phyloP scores from a whole-genome alignment of 345 rosid species.

The Draba incana region DNA sequence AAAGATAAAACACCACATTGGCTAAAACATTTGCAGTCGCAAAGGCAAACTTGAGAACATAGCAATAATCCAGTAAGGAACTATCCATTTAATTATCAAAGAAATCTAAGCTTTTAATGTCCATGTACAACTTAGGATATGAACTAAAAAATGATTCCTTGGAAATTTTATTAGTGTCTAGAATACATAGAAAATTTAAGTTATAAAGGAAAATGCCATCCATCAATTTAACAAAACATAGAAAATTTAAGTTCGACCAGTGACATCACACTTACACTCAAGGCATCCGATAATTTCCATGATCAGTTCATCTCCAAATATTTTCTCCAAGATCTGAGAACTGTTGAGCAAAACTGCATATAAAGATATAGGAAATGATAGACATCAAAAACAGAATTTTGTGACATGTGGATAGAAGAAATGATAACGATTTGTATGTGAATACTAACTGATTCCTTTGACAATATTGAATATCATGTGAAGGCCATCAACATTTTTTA shows the following conservation, averaged over 20 bases:
- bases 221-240: neutral
- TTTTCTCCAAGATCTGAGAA: conserved; percentile 88
- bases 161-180: conserved; percentile 10
- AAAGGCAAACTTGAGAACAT: conserved; percentile 14
- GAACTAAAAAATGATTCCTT: conserved; percentile 21
- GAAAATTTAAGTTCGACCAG: conserved; percentile 2
- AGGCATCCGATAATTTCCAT: conserved; percentile 98
- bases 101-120: conserved; percentile 8
- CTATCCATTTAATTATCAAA: conserved; percentile 21
- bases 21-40: neutral
- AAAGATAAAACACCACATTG: conserved; percentile 18
- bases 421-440: conserved; percentile 15
- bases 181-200: neutral
- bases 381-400: conserved; percentile 12
- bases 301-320: conserved; percentile 92
- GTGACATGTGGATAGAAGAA: conserved; percentile 24
- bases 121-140: conserved; percentile 22
- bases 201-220: conserved; percentile 10
- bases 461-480: conserved; percentile 93
- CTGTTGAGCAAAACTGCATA: conserved; percentile 89
- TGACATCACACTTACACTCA: conserved; percentile 71
- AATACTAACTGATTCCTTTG: conserved; percentile 84
- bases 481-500: conserved; percentile 83
- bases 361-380: conserved; percentile 17
- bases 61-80: conserved; percentile 16